These are phyloP conservation scores for Aspergillus proliferans DNA, from an alignment of 2,329 filamentous ascomycete genomes.

Conservation along the genomic window DNA sequence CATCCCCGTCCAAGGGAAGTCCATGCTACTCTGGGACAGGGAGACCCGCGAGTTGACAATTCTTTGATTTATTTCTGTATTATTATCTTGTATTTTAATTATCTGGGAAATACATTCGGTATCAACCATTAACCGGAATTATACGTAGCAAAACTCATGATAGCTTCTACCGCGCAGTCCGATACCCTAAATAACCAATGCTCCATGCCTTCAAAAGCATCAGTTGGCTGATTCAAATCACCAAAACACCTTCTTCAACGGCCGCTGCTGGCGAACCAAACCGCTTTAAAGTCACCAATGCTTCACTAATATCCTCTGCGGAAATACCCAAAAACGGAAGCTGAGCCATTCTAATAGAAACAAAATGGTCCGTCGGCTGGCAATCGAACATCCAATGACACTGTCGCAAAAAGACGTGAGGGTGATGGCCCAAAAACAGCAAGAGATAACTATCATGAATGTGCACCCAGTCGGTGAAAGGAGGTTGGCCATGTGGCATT, in stretches of 20 bases:
- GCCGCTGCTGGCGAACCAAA: not conserved
- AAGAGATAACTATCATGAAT: conserved; percentile 9
- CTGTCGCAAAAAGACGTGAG: conserved; percentile 3
- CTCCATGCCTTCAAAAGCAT: too few species aligned
- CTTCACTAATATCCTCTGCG: conserved; percentile 2
- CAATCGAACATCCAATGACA: conserved; percentile 5
- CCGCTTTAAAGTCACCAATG: not conserved
- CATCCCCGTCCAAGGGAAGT: too few species aligned
- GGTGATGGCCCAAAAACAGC: conserved; percentile 7
- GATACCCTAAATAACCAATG: too few species aligned
- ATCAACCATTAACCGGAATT: too few species aligned
- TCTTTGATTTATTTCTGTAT: too few species aligned
- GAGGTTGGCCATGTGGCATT: not conserved
- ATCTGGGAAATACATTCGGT: too few species aligned
- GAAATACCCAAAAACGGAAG: conserved; percentile 7
- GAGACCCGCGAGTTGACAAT: too few species aligned
- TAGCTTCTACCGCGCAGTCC: too few species aligned
- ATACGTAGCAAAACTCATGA: too few species aligned
- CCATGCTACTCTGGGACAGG: too few species aligned
- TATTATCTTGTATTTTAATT: too few species aligned
- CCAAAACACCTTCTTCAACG: not conserved
- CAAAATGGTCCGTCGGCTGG: conserved; percentile 6
- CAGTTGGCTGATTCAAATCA: not conserved
- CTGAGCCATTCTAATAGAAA: conserved; percentile 11
- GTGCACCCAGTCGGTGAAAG: conserved; percentile 4